Conservation (phyloP, 495 filamentous ascomycete genomes). For the Daldinia concentrica region DNA sequence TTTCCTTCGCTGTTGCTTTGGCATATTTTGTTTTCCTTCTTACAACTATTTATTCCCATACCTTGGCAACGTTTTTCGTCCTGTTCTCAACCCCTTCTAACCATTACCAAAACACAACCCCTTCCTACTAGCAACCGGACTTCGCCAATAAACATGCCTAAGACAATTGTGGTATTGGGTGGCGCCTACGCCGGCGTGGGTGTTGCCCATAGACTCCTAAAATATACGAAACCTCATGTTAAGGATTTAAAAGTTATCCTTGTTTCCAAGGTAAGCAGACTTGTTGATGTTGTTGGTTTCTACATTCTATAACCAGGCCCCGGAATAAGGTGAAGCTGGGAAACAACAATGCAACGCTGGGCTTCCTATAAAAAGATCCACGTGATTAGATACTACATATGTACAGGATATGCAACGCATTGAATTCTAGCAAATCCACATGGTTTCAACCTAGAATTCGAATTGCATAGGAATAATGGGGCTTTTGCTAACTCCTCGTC, state of each 20-base stretch:
- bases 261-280: slow-evolving; percentile 54
- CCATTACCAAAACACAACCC: neutral
- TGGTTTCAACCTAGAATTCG: slow-evolving; percentile 35
- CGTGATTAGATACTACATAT: slow-evolving; percentile 13
- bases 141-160: slow-evolving; percentile 46
- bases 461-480: neutral
- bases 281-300: neutral
- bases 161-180: slow-evolving; percentile 64
- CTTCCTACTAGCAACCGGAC: slow-evolving; percentile 21
- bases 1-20: neutral
- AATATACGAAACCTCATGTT: slow-evolving; percentile 47
- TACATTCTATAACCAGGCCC: neutral
- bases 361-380: neutral
- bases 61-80: neutral
- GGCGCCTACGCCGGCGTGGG: slow-evolving; percentile 63
- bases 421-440: slow-evolving; percentile 14
- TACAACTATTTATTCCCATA: neutral
- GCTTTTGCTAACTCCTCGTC: slow-evolving; percentile 36
- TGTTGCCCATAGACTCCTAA: slow-evolving; percentile 63
- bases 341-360: neutral
- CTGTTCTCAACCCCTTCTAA: neutral
- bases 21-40: neutral
- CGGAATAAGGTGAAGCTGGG: neutral
- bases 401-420: neutral
- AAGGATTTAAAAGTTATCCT: slow-evolving; percentile 58